Evolutionary conservation across 75 land plant genomes (phyloP).

Genomic region (Ceratopteris richardii): DNA sequence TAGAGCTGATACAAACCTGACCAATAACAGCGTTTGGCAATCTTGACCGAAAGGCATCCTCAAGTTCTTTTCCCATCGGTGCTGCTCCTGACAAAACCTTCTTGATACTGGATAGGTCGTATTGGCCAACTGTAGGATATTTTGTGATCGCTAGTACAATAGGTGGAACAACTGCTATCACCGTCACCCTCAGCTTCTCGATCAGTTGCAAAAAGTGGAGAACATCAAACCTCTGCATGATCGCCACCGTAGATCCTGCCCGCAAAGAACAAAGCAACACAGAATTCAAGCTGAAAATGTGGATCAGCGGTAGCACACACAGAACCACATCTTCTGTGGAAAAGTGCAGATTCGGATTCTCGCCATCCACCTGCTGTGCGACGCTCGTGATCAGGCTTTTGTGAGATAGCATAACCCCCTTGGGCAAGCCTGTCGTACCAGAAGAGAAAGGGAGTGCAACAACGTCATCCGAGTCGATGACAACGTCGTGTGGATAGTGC

Average conservation of each 20-base stretch:
- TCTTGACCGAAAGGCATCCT: conserved; percentile 45
- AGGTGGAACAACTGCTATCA: conserved; percentile 86
- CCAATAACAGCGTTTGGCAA: conserved; percentile 71
- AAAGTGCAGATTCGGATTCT: conserved; percentile 60
- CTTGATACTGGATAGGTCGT: conserved; percentile 60
- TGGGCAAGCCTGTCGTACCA: conserved; percentile 85
- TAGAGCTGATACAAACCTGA: no score
- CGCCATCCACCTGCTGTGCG: conserved; percentile 92
- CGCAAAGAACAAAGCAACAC: conserved; percentile 60
- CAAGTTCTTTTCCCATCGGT: conserved; percentile 86
- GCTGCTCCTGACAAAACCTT: conserved; percentile 83
- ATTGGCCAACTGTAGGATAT: conserved; percentile 46
- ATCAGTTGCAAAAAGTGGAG: conserved; percentile 42
- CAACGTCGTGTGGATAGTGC: conserved; percentile 10
- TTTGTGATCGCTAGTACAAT: conserved; percentile 79
- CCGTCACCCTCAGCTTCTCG: conserved; percentile 41
- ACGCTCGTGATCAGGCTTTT: conserved; percentile 62
- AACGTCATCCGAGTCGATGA: conserved; percentile 39
- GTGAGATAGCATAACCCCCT: conserved; percentile 84
- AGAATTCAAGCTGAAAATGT: conserved; percentile 69
- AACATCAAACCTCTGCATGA: conserved; percentile 81
- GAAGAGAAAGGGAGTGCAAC: conserved; percentile 86
- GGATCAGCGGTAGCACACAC: conserved; percentile 79
- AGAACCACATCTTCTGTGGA: conserved; percentile 50
- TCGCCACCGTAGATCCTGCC: conserved; percentile 52